Evolutionary conservation across 2,329 filamentous ascomycete genomes (phyloP), one percentile per base, ranked within the genome.

Genomic region (Dothideomycetes sp.): DNA sequence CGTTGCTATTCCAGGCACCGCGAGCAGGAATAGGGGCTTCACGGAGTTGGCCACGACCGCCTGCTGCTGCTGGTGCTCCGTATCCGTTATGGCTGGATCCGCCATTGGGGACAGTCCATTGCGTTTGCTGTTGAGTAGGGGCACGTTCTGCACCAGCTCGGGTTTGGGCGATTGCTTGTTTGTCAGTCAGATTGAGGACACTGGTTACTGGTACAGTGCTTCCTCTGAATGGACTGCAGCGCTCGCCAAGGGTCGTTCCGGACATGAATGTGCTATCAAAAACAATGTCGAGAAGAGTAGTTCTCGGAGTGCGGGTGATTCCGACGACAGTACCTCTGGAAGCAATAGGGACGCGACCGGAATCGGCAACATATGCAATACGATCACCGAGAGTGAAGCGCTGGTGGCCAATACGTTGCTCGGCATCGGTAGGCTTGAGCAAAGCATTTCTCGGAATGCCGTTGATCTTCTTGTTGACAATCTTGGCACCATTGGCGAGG

Each of bases 231-330:
- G 85, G 79, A 18, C 87, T 86, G 56, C 89, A 94, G 43, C 91
- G 81, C 41, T 88, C 87, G 43, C 85, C 84, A 12, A 98, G 72
- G 0, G 84, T 91, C 2, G 88, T 95, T 46, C 91, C 91, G 55
- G 87, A 94, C 88, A 98, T 96, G 62, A 98, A 98, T 0, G 86
- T 83, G 10, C 77, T 76, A 58, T 98, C 93, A 62, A 94, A 98
- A 5, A 98, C 80, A 42, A 96, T 76, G 57, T 98, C 91, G 29
- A 98, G 70, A 42, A 95, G 72, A 34, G 84, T 75, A 18, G 81
- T 81, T 41, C 84, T 83, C 15, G 87, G 73, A 19, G 88, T 95
- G 41, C 85, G 81, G 45, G 87, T 95, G 56, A 95, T 82, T 27
- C 91, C 91, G 41, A 94, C 81, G n/a, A 98, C 85, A 2, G 91